Evolutionary conservation across 2,329 filamentous ascomycete genomes (phyloP).

Genomic region (Fusarium redolens): DNA sequence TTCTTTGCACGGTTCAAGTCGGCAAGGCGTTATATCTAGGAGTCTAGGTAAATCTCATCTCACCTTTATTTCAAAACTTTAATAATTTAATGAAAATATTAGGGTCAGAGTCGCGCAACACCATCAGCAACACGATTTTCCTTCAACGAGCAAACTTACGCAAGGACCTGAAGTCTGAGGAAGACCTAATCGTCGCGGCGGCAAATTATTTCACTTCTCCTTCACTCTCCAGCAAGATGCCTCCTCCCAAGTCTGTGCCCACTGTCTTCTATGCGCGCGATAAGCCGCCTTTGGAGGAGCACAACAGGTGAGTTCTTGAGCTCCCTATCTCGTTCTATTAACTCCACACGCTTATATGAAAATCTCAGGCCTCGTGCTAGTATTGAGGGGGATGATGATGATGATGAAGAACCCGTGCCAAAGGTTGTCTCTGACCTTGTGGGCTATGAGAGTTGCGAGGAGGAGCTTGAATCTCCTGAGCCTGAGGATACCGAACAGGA

Average conservation of each 20-base stretch:
- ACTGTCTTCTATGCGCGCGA: conserved; percentile 43
- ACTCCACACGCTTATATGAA: background rate
- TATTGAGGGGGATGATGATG: conserved; percentile 19
- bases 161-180: too few species aligned
- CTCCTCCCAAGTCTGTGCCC: background rate
- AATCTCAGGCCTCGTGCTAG: conserved; percentile 12
- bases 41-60: background rate
- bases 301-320: conserved; percentile 14
- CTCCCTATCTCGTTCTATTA: too few species aligned
- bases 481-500: background rate
- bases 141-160: background rate
- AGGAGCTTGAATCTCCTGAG: background rate
- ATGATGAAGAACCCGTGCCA: conserved; percentile 7
- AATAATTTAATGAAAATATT: background rate
- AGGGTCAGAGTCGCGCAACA: background rate
- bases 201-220: background rate
- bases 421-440: conserved; percentile 17
- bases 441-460: conserved; percentile 15
- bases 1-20: background rate
- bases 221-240: conserved; percentile 17
- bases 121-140: background rate
- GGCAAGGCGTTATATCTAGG: background rate
- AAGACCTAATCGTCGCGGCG: background rate
- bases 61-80: background rate
- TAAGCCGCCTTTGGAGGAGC: conserved; percentile 18